Evolutionary conservation across 257 asterid genomes (phyloP).

Genomic region (Solanum acaule): DNA sequence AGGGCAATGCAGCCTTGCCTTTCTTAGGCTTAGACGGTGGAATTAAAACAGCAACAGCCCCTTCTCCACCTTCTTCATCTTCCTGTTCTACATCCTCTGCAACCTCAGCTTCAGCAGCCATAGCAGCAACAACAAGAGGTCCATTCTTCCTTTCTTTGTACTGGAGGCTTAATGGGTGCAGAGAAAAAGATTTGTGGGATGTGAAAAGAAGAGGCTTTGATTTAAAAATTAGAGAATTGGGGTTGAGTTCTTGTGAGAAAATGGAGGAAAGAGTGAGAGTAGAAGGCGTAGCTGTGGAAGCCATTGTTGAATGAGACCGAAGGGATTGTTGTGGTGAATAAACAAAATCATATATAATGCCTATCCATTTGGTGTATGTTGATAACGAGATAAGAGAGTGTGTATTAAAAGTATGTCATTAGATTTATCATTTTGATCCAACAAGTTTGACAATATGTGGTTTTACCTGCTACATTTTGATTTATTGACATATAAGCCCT

Average conservation of each 20-base stretch:
- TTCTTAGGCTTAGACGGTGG: slow-evolving; percentile 67
- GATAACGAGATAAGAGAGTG: neutral
- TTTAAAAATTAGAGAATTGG: slow-evolving; percentile 7
- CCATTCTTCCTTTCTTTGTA: slow-evolving; percentile 25
- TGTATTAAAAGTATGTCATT: neutral
- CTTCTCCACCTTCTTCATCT: slow-evolving; percentile 24
- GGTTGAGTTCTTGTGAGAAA: slow-evolving; percentile 18
- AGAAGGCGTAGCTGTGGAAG: slow-evolving; percentile 14
- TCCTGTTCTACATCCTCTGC: slow-evolving; percentile 33
- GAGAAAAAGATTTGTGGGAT: neutral
- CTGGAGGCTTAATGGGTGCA: slow-evolving; percentile 6
- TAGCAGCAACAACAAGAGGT: slow-evolving; percentile 22
- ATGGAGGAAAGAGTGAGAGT: slow-evolving; percentile 11
- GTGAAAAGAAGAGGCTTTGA: slow-evolving; percentile 6
- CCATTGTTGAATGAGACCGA: slow-evolving; percentile 5
- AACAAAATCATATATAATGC: neutral
- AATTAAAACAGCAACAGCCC: slow-evolving; percentile 26
- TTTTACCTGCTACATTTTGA: neutral
- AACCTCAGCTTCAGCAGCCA: slow-evolving; percentile 43
- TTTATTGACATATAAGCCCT: neutral
- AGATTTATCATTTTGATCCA: neutral
- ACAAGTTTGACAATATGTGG: neutral
- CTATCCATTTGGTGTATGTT: neutral
- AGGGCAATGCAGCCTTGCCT: slow-evolving; percentile 84
- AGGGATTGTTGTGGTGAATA: neutral